phyloP scores from a whole-genome alignment of 2,329 filamentous ascomycete species.

The Pseudogymnoascus sp. region DNA sequence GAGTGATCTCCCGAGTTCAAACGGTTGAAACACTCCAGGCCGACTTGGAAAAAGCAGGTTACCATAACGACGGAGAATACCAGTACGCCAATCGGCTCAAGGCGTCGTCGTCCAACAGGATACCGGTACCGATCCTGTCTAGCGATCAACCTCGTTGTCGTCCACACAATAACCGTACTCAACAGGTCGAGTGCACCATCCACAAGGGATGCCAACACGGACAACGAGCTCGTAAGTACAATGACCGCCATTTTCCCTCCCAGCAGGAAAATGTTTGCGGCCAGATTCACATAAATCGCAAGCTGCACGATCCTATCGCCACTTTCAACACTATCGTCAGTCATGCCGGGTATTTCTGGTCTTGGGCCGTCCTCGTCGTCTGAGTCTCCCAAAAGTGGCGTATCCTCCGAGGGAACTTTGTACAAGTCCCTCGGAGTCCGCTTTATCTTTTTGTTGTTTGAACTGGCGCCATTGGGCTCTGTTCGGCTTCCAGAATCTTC shows the following conservation, averaged over 20 bases:
- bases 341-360: conserved; percentile 59
- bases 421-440: conserved; percentile 83
- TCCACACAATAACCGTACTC: conserved; percentile 53
- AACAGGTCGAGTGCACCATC: conserved; percentile 54
- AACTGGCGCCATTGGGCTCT: conserved; percentile 13
- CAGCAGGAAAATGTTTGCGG: conserved; percentile 50
- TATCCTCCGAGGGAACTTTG: conserved; percentile 55
- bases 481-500: conserved; percentile 17
- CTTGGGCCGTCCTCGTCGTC: conserved; percentile 39
- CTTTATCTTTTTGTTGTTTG: conserved; percentile 48
- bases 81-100: conserved; percentile 54
- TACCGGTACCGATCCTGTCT: conserved; percentile 37
- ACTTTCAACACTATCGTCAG: conserved; percentile 66
- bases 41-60: conserved; percentile 52
- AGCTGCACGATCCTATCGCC: conserved; percentile 69
- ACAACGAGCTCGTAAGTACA: conserved; percentile 48
- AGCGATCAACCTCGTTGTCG: conserved; percentile 49
- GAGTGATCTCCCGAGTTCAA: conserved; percentile 41
- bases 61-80: conserved; percentile 58
- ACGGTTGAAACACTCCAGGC: conserved; percentile 51
- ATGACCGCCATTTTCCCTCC: conserved; percentile 47
- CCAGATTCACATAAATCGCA: conserved; percentile 67
- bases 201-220: conserved; percentile 51
- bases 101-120: conserved; percentile 46
- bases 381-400: conserved; percentile 48